phyloP scores from a whole-genome alignment of 1,284 basidiomycete genomes.

The Heterobasidion annosum region DNA sequence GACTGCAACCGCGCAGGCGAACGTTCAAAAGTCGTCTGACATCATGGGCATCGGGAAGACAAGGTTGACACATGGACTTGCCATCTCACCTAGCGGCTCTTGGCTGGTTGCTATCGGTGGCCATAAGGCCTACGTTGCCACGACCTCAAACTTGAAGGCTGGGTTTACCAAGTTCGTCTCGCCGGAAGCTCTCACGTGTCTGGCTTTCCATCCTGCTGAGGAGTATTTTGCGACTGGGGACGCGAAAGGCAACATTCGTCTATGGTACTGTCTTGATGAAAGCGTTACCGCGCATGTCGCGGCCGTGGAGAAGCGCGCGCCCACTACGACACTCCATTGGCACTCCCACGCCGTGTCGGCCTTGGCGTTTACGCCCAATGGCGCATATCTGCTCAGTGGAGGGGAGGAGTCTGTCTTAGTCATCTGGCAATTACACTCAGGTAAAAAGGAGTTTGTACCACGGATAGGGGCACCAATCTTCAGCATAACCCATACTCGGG shows the following conservation, averaged over 20 bases:
- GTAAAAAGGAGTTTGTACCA: conserved; percentile 86
- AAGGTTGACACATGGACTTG: conserved; percentile 52
- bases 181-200: conserved; percentile 72
- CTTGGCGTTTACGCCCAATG: conserved; percentile 83
- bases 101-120: conserved; percentile 80
- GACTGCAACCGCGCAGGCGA: conserved; percentile 29
- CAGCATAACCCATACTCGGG: conserved; percentile 52
- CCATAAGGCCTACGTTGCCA: conserved; percentile 77
- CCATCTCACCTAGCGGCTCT: conserved; percentile 68
- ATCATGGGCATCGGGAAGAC: conserved; percentile 61
- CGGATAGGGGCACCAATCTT: conserved; percentile 85
- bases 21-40: conserved; percentile 40
- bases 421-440: conserved; percentile 87
- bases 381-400: conserved; percentile 89
- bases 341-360: conserved; percentile 94
- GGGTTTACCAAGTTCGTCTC: conserved; percentile 86
- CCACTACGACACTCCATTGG: conserved; percentile 91
- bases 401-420: conserved; percentile 96
- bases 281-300: conserved; percentile 37
- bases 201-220: conserved; percentile 85
- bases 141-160: conserved; percentile 40
- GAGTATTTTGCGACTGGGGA: conserved; percentile 96
- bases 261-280: conserved; percentile 89
- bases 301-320: conserved; percentile 63
- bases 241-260: conserved; percentile 71